phyloP scores from a whole-genome alignment of 2,329 filamentous ascomycete genomes.

The Talaromyces atroroseus region DNA sequence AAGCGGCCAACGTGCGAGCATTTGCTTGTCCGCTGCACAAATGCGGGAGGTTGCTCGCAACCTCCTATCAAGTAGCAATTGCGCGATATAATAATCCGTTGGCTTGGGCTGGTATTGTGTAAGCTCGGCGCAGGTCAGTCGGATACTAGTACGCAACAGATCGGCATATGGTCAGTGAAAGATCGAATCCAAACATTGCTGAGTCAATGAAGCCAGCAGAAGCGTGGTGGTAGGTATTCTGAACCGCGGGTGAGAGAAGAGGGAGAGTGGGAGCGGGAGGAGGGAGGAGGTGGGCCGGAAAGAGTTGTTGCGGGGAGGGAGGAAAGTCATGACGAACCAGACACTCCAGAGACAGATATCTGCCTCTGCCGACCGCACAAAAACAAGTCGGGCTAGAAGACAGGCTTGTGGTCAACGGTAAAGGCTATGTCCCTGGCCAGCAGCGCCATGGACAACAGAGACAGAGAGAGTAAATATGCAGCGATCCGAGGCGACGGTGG shows the following conservation, averaged over 20 bases:
- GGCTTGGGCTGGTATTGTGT: not conserved
- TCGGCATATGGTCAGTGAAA: not conserved
- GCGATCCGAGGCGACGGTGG: not conserved
- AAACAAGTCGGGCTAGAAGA: not conserved
- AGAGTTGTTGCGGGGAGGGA: conserved; percentile 8
- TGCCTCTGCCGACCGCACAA: not conserved
- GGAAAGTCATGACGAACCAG: conserved; percentile 12
- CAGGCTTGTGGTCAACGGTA: not conserved
- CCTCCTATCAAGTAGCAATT: conserved; percentile 1
- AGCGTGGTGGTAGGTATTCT: not conserved
- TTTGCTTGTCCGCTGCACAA: conserved; percentile 13
- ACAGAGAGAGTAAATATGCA: not conserved
- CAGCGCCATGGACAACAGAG: not conserved
- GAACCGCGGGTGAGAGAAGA: not conserved
- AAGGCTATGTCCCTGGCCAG: not conserved
- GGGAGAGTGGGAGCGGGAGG: conserved; percentile 1
- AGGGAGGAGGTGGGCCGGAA: conserved; percentile 7
- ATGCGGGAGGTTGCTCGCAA: conserved; percentile 6
- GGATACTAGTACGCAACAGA: not conserved
- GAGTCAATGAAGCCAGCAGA: not conserved
- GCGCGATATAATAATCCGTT: not conserved
- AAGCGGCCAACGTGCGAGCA: conserved; percentile 16
- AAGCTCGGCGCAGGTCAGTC: not conserved
- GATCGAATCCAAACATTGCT: not conserved
- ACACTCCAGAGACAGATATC: not conserved